Percentiles rank a stretch among this genome's conserved stretches.
Conservation (phyloP, 306 rosid genomes). For the Elaeagnus macrophylla region DNA sequence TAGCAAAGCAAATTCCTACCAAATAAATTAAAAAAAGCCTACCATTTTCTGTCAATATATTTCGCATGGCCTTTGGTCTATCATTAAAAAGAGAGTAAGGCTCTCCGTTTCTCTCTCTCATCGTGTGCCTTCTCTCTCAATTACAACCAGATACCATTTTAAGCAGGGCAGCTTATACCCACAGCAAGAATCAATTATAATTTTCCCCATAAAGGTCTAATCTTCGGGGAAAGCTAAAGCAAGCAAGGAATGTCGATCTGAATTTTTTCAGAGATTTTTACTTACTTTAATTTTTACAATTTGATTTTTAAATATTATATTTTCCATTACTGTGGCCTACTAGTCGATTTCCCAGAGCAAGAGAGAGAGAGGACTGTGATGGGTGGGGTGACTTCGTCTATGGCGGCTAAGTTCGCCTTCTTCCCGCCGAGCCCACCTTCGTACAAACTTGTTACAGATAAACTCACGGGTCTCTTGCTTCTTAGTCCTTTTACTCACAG, state of each 20-base stretch:
- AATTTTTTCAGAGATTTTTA: neutral
- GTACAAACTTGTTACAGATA: conserved; percentile 53
- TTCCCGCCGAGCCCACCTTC: conserved; percentile 93
- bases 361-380: conserved; percentile 23
- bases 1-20: neutral
- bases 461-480: conserved; percentile 57
- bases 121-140: neutral
- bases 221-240: conserved; percentile 26
- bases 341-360: neutral
- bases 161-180: conserved; percentile 12
- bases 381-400: conserved; percentile 97
- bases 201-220: conserved; percentile 19
- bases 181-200: conserved; percentile 15
- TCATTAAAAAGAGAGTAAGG: too few species aligned
- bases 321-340: neutral
- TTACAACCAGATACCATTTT: conserved; percentile 1
- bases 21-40: too few species aligned
- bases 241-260: conserved; percentile 35
- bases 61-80: neutral
- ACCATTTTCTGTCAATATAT: neutral
- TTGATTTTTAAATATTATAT: neutral
- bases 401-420: conserved; percentile 95
- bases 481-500: conserved; percentile 77
- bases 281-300: neutral
- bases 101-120: too few species aligned